Percentiles rank a stretch among this genome's conserved stretches.
phyloP scores from a whole-genome alignment of 306 rosid genomes.

The Cicer judaicum region DNA sequence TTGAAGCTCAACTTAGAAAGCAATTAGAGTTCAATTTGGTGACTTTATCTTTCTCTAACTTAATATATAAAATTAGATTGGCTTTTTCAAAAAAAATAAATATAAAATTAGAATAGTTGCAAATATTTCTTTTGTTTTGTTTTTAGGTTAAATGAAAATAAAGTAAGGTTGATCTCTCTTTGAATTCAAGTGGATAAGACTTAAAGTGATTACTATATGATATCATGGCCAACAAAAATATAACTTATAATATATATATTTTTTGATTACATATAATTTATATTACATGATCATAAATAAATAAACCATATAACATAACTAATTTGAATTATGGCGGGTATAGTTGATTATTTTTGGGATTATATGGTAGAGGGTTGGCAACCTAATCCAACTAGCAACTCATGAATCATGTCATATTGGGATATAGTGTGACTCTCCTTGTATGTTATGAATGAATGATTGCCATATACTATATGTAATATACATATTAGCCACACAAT shows the following conservation, averaged over 20 bases:
- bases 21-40: slow-evolving; percentile 52
- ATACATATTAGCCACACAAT: slow-evolving; percentile 41
- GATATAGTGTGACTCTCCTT: slow-evolving; percentile 43
- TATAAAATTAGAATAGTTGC: slow-evolving; percentile 36
- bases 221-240: slow-evolving; percentile 9
- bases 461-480: slow-evolving; percentile 3
- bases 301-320: slow-evolving; percentile 11
- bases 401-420: slow-evolving; percentile 31
- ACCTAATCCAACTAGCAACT: slow-evolving; percentile 63
- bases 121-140: background rate
- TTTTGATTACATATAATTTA: too few species aligned
- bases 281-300: too few species aligned
- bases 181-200: slow-evolving; percentile 53
- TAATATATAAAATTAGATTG: too few species aligned
- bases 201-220: slow-evolving; percentile 40
- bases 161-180: slow-evolving; percentile 35
- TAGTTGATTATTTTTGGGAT: slow-evolving; percentile 37
- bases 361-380: slow-evolving; percentile 60
- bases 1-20: slow-evolving; percentile 60
- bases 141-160: background rate
- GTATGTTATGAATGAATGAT: slow-evolving; percentile 31
- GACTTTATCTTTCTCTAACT: background rate
- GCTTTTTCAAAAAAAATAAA: too few species aligned
- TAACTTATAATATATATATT: background rate
- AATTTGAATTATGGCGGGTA: slow-evolving; percentile 76